Evolutionary conservation across 1,284 basidiomycete species (phyloP), one percentile per base, ranked within the genome.

Genomic region (Coniferiporia weirii): DNA sequence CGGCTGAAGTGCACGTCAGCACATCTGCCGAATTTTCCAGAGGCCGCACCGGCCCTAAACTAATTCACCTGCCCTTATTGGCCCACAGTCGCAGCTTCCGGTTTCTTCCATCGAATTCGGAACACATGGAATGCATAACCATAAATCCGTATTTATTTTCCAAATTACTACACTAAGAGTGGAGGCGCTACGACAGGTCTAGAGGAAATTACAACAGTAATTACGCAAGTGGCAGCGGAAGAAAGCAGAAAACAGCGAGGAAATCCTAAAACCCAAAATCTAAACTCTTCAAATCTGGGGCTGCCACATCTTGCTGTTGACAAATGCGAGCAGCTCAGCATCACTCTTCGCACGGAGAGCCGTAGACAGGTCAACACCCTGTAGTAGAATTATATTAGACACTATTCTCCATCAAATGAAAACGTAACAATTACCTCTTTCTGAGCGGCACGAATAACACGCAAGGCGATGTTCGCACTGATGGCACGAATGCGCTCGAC

Each of bases 401-500:
- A 56, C 48, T 51, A 53, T 55, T 44, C 44, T 27, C 20, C 54
- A 50, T 34, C 57, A 46, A 52, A 15, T 45, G 17, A 54, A 27
- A 27, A 27, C 43, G 19, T 50, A 17, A 48, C 1, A 75, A 81
- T 63, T 65, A 86, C 87, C 60, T 82, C 86, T 65, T 82, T 80
- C 71, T 95, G 91, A 36, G 92, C 90, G 44, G 83, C 79, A 57
- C 84, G 82, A 66, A 95, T 87, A 57, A 95, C 91, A 48, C 80
- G 76, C 55, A 75, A 72, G 12, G 91, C 89, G 64, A 95, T 90
- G 56, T 79, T 71, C 1, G 82, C 84, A 64, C 88, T 90, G 67
- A 95, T 93, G 66, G 93, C 90, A 49, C 92, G 80, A 67, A 95
- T 94, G 65, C 91, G 79, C 64, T 87, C 82, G 63, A 92, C 76